These are phyloP conservation scores for Tulasnella calospora DNA, from an alignment of 768 basidiomycete species.

Conservation along the genomic window DNA sequence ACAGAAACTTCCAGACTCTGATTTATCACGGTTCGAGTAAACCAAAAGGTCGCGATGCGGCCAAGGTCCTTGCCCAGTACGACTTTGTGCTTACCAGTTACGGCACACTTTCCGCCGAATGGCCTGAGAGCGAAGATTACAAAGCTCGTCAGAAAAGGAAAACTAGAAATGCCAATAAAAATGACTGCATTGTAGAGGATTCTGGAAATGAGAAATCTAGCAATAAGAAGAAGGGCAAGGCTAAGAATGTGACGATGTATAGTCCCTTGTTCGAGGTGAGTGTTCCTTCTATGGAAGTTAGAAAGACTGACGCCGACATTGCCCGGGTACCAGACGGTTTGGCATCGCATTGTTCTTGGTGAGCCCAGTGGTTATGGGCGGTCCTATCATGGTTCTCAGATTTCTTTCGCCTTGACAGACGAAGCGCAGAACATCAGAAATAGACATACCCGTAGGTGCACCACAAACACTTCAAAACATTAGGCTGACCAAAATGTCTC, in stretches of 20 bases:
- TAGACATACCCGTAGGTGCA: constrained; percentile 29
- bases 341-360: constrained; percentile 21
- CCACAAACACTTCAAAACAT: constrained; percentile 27
- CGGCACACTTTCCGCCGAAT: constrained; percentile 33
- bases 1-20: constrained; percentile 29
- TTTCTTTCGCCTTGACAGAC: constrained; percentile 38
- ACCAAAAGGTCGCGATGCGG: constrained; percentile 26
- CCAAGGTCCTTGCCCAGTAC: constrained; percentile 49
- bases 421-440: constrained; percentile 37
- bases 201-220: constrained; percentile 30
- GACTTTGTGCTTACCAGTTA: constrained; percentile 63
- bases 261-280: constrained; percentile 32
- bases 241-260: constrained; percentile 31
- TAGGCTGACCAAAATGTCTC: not conserved
- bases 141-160: constrained; percentile 30
- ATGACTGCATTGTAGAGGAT: constrained; percentile 30
- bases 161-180: constrained; percentile 32
- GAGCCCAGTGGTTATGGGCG: not conserved
- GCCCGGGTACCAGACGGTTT: not conserved
- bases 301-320: not conserved
- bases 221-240: constrained; percentile 29
- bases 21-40: constrained; percentile 36
- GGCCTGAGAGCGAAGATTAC: constrained; percentile 30
- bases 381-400: constrained; percentile 33
- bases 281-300: not conserved